Base-by-base conservation (phyloP, 1,284 basidiomycete species). In the Malassezia equina region DNA sequence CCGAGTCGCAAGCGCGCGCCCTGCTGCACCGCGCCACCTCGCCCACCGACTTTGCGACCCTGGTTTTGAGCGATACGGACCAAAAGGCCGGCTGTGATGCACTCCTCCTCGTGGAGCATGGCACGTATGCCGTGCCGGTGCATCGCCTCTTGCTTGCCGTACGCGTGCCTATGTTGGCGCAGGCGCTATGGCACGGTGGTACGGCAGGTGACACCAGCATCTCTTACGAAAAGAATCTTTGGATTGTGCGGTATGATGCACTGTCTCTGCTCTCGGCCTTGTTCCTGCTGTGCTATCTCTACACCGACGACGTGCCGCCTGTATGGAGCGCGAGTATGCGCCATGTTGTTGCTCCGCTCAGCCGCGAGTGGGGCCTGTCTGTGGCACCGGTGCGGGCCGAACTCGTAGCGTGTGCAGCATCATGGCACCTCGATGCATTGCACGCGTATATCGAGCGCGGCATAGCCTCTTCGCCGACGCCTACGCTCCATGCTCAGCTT, bases 271-370 rank as follows among this genome's bases (percentile, higher is more conserved):
- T 90, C 3, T 79, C 88, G 0, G 77, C 85, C 4, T 79, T 95
- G 8, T 80, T 95, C 23, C 77, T 96, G 6, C 73, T 94, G 15
- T 81, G 85, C 44, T 96, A 93, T 70, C 72, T 96, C 11, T 96
- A 96, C 76, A 82, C 86, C 2, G 91, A 96, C 72, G 81, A 84
- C 25, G 74, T 91, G 0, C 79, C 87, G 7, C 82, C 88, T 0
- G 71, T 93, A 6, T 94, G 90, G 88, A 90, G 95, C 67, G 79
- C 80, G 11, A 83, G 89, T 11, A 79, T 95, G 9, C 78, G 78
- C 1, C 67, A 77, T 1, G 75, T 77, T 1, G 76, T 86, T 2
- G 78, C 78, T 41, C 69, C 69, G 4, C 72, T 77, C 6, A 75
- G 80, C 15, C 64, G 64, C 1, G 19, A 17, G 76, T 79, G 43